phyloP scores from a whole-genome alignment of 306 rosid genomes.

The Lablab purpureus region DNA sequence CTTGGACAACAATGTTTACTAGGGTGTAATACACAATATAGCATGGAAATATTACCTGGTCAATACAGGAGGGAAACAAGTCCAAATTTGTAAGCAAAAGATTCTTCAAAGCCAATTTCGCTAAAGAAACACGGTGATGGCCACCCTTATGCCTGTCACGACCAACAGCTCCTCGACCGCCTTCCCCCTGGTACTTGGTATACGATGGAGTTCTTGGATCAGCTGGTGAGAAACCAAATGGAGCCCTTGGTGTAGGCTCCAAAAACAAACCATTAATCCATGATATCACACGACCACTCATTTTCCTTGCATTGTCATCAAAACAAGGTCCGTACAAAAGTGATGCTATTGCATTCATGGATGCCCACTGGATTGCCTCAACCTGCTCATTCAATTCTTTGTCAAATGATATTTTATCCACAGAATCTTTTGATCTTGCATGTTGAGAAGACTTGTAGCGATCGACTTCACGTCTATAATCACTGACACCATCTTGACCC shows the following conservation, averaged over 20 bases:
- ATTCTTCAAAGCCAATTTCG: constrained; percentile 93
- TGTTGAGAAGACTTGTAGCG: constrained; percentile 98
- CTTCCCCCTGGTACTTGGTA: constrained; percentile 83
- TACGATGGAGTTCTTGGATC: constrained; percentile 99
- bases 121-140: constrained; percentile 86
- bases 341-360: constrained; percentile 98
- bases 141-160: constrained; percentile 97
- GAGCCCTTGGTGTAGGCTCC: constrained; percentile 96
- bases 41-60: constrained; percentile 73
- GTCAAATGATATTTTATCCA: constrained; percentile 93
- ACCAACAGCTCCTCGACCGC: constrained; percentile 81
- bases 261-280: constrained; percentile 97
- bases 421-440: constrained; percentile 96
- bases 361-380: constrained; percentile 99
- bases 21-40: constrained; percentile 28
- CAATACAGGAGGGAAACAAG: constrained; percentile 96
- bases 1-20: not conserved
- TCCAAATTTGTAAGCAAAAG: constrained; percentile 94
- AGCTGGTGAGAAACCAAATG: constrained; percentile 97
- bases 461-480: constrained; percentile 96
- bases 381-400: constrained; percentile 95
- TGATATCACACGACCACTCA: constrained; percentile 95
- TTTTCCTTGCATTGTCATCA: constrained; percentile 99
- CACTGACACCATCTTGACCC: constrained; percentile 89
- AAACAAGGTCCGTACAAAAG: constrained; percentile 98